Evolutionary conservation across 2,329 filamentous ascomycete genomes (phyloP), one percentile per base, ranked within the genome.

Genomic region (Lasiodiplodia sp.): DNA sequence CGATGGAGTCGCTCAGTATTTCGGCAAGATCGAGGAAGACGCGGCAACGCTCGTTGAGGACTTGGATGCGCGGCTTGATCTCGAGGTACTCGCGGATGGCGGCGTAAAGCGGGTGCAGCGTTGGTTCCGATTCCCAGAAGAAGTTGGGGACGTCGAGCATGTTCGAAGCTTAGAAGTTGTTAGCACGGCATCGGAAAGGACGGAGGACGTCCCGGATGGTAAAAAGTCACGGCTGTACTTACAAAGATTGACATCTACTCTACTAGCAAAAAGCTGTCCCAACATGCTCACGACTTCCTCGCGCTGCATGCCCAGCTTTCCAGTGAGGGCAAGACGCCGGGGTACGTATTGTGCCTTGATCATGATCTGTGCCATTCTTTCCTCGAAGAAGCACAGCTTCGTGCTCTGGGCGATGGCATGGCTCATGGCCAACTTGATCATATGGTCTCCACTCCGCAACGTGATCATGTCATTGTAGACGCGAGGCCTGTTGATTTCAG

Each of bases 401-500:
- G 96, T 99, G 79, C 94, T 97, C 80, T 99, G 96, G 0, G 94
- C 94, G 73, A 99, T 97, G 47, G 94, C 96, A 78, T 99, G 96
- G 79, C 92, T 96, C 83, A 99, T 99, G 40, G 95, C 94, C 18
- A 99, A 86, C 81, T 98, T 98, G 78, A 98, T 97, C 95, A 99
- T 98, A 82, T 99, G 96, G 81, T 99, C 96, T 49, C 93, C 91
- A 70, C 93, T 96, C 71, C 96, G 87, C 55, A 99, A 84, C 0
- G 96, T 99, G 75, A 99, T 98, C 96, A 99, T 99, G 80, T 99
- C 96, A 81, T 99, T 98, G 83, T 96, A 99, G 37, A 99, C 92
- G 68, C 96, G 88, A 4, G 96, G 96, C 62, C 94, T 88, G 71
- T 94, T 91, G 40, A 96, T 93, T 69, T 93, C 87, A 0, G 89